Base-by-base conservation (phyloP, 306 rosid genomes). In the Sophora flavescens region DNA sequence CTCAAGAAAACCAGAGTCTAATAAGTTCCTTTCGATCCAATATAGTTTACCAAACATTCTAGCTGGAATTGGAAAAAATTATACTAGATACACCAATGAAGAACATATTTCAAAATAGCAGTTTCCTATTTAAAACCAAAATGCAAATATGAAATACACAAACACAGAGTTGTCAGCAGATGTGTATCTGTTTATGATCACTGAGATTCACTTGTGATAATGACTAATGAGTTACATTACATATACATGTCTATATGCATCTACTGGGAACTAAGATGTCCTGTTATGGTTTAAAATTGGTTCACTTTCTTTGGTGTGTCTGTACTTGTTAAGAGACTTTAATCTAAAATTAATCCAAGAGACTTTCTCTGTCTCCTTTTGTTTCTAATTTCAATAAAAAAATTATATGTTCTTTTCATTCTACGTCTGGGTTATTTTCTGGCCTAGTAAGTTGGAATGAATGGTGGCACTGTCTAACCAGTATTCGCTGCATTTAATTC, bases 11-110 rank as follows among this genome's bases (percentile, higher is more conserved):
- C 52, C 64, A 35, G 52, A 12, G 59, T 15, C 60, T 35, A 13
- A 44, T 13, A 6, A 66, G 15, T 50, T 12, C 41, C 14, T n/a
- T 32, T 2, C 15, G 8, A 48, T 32, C 33, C 8, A 1, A 45
- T 67, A 47, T 66, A 7, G 9, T 68, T 3, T 28, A 50, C 15
- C 44, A 22, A 8, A 50, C 74, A 30, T 68, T 68, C 42, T 68
- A 50, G 8, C 47, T 30, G 32, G 42, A 47, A 10, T 47, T 28
- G 22, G 22, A 22, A 32, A 18, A 53, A 8, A 54, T 54, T 30
- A 32, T 15, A 14, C 15, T 54, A 54, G 47, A 51, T 35, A 33
- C 33, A 45, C 59, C 14, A 28, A 14, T 13, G 13, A 45, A 17
- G 73, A 28, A 14, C 22, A 26, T n/a, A 6, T 22, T 26, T 26